phyloP scores from a whole-genome alignment of 129 eudicot genomes.

The Calendula officinalis region DNA sequence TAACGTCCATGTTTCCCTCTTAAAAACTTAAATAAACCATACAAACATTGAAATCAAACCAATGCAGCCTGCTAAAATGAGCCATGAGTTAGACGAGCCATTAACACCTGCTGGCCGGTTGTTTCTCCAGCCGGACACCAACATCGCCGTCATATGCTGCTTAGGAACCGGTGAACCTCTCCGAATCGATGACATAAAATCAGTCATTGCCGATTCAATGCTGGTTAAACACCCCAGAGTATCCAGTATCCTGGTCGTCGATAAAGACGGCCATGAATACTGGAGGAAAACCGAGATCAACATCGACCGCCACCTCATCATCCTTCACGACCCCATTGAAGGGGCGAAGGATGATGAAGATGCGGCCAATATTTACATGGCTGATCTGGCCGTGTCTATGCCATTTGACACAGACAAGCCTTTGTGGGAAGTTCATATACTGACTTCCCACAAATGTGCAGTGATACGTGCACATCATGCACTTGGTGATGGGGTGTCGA shows the following conservation, averaged over 20 bases:
- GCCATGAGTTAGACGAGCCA: conserved; percentile 41
- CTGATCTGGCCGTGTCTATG: conserved; percentile 61
- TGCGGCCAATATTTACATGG: conserved; percentile 53
- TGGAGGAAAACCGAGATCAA: conserved; percentile 58
- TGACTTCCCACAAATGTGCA: conserved; percentile 54
- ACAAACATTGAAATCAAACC: background rate
- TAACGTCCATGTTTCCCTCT: background rate
- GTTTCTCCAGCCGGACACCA: conserved; percentile 47
- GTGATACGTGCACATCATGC: conserved; percentile 83
- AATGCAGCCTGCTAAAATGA: conserved; percentile 9
- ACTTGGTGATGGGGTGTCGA: conserved; percentile 72
- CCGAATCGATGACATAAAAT: conserved; percentile 37
- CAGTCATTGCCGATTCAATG: conserved; percentile 41
- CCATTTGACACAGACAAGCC: conserved; percentile 69
- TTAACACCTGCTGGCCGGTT: conserved; percentile 68
- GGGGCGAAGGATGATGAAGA: conserved; percentile 44
- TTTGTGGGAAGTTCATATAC: conserved; percentile 71
- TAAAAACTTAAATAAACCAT: background rate
- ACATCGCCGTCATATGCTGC: conserved; percentile 45
- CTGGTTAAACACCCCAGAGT: conserved; percentile 60
- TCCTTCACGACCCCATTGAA: conserved; percentile 35
- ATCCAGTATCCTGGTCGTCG: conserved; percentile 43
- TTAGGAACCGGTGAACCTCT: conserved; percentile 45
- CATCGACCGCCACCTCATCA: conserved; percentile 52
- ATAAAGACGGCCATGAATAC: conserved; percentile 41